Conservation (phyloP, 225 moss, liverwort and hornwort genomes). For the Neckera pumila region DNA sequence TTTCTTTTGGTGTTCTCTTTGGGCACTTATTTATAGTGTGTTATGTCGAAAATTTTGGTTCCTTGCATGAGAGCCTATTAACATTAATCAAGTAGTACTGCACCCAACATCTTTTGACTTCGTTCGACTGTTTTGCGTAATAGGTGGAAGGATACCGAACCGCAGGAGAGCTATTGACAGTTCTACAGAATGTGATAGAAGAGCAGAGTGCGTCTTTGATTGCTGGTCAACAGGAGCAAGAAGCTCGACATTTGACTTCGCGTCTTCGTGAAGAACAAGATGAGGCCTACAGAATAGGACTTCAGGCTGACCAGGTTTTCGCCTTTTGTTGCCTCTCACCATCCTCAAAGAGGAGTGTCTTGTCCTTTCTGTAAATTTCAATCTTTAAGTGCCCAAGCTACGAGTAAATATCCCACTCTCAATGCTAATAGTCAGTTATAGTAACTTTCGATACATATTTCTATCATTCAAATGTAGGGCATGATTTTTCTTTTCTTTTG, state of each 20-base stretch:
- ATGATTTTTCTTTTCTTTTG: not conserved
- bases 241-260: slow-evolving; percentile 59
- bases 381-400: not conserved
- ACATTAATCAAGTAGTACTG: not conserved
- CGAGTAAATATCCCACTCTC: not conserved
- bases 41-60: not conserved
- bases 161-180: slow-evolving; percentile 58
- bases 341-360: not conserved
- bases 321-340: not conserved
- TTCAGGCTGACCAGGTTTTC: slow-evolving; percentile 76
- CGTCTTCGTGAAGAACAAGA: slow-evolving; percentile 93
- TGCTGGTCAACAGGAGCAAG: slow-evolving; percentile 66
- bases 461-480: not conserved
- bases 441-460: not conserved
- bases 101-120: not conserved
- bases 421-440: too few species aligned
- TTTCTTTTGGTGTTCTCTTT: not conserved
- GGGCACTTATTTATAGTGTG: not conserved
- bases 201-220: slow-evolving; percentile 71
- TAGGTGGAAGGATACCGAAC: slow-evolving; percentile 80
- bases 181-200: slow-evolving; percentile 65
- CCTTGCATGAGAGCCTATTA: not conserved
- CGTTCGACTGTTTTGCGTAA: not conserved
- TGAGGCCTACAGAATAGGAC: slow-evolving; percentile 71
- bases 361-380: not conserved